Evolutionary conservation across 345 rosid species (phyloP).

Genomic region (Xanthoceras sorbifolium): DNA sequence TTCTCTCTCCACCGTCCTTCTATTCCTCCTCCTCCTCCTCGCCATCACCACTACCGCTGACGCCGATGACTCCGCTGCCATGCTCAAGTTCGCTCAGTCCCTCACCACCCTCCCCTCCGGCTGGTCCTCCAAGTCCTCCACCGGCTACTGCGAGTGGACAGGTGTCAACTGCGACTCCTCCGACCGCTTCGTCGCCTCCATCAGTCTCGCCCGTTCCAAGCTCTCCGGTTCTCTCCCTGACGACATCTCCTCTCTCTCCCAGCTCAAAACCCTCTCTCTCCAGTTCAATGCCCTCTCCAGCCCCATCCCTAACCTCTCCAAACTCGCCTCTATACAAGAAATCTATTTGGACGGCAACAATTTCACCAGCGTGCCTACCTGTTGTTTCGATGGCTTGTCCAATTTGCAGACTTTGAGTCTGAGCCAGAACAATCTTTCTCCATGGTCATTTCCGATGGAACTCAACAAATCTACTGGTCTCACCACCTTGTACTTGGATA

Average conservation of each 20-base stretch:
- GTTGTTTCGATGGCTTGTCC: conserved; percentile 64
- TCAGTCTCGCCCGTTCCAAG: conserved; percentile 38
- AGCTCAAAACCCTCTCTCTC: conserved; percentile 46
- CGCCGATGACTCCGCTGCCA: conserved; percentile 56
- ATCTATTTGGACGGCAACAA: conserved; percentile 49
- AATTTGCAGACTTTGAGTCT: conserved; percentile 49
- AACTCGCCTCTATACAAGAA: conserved; percentile 44
- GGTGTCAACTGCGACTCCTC: conserved; percentile 55
- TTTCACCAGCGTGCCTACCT: conserved; percentile 52
- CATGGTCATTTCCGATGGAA: conserved; percentile 69
- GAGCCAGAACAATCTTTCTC: conserved; percentile 38
- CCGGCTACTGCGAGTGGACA: conserved; percentile 52
- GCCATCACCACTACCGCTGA: conserved; percentile 16
- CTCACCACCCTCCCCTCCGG: conserved; percentile 49
- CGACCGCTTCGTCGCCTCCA: conserved; percentile 39
- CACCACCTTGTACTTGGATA: conserved; percentile 43
- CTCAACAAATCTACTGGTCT: conserved; percentile 45
- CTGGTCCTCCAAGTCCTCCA: conserved; percentile 52
- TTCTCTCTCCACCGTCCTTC: conserved; percentile 28
- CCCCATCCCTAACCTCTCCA: conserved; percentile 59
- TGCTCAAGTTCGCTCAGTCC: conserved; percentile 47
- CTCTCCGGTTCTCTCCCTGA: conserved; percentile 53
- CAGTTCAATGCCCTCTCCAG: conserved; percentile 61
- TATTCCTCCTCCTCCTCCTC: conserved; percentile 19
- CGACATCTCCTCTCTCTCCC: conserved; percentile 54